These are phyloP conservation scores for Didymella glomerata DNA, from an alignment of 2,329 filamentous ascomycete species.

Conservation along the genomic window DNA sequence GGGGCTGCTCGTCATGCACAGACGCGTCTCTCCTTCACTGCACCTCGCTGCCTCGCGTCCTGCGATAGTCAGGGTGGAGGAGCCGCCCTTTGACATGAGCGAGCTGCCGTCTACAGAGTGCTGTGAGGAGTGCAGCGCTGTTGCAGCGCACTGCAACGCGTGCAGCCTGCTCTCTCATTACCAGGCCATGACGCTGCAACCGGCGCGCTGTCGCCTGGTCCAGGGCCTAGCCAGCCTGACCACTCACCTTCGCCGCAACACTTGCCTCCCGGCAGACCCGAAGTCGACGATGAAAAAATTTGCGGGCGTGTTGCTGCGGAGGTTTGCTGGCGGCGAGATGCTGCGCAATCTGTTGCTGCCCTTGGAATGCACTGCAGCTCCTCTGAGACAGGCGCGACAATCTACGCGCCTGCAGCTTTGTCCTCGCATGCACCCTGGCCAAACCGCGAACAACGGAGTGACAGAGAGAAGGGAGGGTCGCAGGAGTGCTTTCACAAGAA, in stretches of 20 bases:
- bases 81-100: constrained; percentile 4
- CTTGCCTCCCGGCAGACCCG: constrained; percentile 28
- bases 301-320: constrained; percentile 21
- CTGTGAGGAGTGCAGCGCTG: constrained; percentile 9
- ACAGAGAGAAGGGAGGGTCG: constrained; percentile 16
- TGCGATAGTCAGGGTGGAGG: constrained; percentile 14
- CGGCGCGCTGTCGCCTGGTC: constrained; percentile 21
- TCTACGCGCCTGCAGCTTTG: constrained; percentile 27
- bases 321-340: constrained; percentile 9
- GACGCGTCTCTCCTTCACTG: constrained; percentile 25
- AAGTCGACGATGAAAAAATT: constrained; percentile 26
- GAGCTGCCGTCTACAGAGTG: not conserved
- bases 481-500: constrained; percentile 20
- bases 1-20: constrained; percentile 37
- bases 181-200: constrained; percentile 37
- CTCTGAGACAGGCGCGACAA: constrained; percentile 34
- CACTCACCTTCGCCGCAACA: constrained; percentile 38
- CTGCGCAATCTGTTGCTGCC: constrained; percentile 26
- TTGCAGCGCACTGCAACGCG: constrained; percentile 13
- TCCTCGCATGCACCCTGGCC: constrained; percentile 22
- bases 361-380: constrained; percentile 29
- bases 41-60: constrained; percentile 24
- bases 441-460: constrained; percentile 20
- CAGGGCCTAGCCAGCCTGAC: constrained; percentile 27
- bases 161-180: constrained; percentile 17